These are phyloP conservation scores for Sanguinoderma infundibulare DNA, from an alignment of 1,284 basidiomycete genomes.

Conservation along the genomic window DNA sequence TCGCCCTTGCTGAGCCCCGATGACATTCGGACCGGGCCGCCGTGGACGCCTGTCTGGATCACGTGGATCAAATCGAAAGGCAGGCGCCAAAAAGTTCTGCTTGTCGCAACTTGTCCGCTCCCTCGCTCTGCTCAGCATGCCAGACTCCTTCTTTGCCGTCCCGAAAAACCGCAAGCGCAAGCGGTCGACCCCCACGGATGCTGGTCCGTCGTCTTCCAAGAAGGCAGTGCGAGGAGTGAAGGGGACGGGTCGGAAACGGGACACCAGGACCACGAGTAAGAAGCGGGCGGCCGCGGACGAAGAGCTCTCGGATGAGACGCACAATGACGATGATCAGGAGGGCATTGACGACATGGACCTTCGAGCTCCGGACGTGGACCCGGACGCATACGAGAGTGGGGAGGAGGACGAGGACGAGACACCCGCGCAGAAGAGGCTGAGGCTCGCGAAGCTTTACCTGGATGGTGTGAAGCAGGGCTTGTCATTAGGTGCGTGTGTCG, in stretches of 20 bases:
- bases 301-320: slow-evolving; percentile 70
- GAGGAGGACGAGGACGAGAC: slow-evolving; percentile 91
- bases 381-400: slow-evolving; percentile 55
- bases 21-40: no score
- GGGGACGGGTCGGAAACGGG: slow-evolving; percentile 20
- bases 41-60: no score
- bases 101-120: neutral
- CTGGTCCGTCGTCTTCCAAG: slow-evolving; percentile 33
- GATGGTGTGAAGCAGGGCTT: slow-evolving; percentile 78
- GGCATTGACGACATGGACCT: slow-evolving; percentile 83
- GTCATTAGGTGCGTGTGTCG: slow-evolving; percentile 57
- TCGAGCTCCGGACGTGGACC: slow-evolving; percentile 59
- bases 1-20: no score
- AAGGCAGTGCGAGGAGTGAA: slow-evolving; percentile 27
- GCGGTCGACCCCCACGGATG: slow-evolving; percentile 44
- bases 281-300: slow-evolving; percentile 58
- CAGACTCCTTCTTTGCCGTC: slow-evolving; percentile 81
- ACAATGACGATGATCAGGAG: slow-evolving; percentile 52
- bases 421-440: slow-evolving; percentile 90
- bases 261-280: slow-evolving; percentile 27
- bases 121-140: slow-evolving; percentile 48
- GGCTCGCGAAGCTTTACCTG: slow-evolving; percentile 91
- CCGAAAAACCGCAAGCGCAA: slow-evolving; percentile 75
- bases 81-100: slow-evolving; percentile 14
- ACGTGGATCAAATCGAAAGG: no score